These are phyloP conservation scores for Haberlea rhodopensis DNA, from an alignment of 257 asterid genomes.

Conservation along the genomic window DNA sequence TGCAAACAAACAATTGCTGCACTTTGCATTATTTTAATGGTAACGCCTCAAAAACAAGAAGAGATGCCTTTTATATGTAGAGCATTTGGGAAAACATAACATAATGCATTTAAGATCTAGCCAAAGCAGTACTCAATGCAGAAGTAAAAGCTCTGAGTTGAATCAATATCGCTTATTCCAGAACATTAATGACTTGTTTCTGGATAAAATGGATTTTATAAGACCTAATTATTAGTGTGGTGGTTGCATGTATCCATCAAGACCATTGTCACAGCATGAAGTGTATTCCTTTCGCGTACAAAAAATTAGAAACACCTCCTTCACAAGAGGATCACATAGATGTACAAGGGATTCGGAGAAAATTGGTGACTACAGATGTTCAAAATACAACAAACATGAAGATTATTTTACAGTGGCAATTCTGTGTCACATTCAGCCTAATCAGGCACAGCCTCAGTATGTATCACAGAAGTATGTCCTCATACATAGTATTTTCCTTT, in stretches of 20 bases:
- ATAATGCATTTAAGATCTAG: too few species aligned
- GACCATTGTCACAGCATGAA: not conserved
- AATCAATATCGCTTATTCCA: too few species aligned
- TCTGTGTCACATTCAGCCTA: conserved; percentile 8
- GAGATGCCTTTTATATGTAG: too few species aligned
- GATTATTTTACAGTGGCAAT: conserved; percentile 1
- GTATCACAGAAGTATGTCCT: conserved; percentile 7
- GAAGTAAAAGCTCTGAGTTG: too few species aligned
- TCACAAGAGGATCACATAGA: conserved; percentile 8
- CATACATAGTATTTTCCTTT: conserved; percentile 10
- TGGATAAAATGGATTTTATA: not conserved
- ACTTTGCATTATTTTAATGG: too few species aligned
- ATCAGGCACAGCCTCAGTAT: conserved; percentile 17
- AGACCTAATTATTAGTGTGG: too few species aligned
- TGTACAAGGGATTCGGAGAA: not conserved
- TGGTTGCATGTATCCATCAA: not conserved
- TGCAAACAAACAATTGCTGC: too few species aligned
- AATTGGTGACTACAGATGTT: not conserved
- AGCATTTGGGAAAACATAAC: too few species aligned
- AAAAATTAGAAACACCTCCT: not conserved
- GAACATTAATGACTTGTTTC: too few species aligned
- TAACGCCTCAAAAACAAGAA: too few species aligned
- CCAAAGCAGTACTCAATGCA: too few species aligned
- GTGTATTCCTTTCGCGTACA: not conserved
- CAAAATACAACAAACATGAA: conserved; percentile 15